Conservation (phyloP, 495 filamentous ascomycete genomes). For the Penicillium argentinense region DNA sequence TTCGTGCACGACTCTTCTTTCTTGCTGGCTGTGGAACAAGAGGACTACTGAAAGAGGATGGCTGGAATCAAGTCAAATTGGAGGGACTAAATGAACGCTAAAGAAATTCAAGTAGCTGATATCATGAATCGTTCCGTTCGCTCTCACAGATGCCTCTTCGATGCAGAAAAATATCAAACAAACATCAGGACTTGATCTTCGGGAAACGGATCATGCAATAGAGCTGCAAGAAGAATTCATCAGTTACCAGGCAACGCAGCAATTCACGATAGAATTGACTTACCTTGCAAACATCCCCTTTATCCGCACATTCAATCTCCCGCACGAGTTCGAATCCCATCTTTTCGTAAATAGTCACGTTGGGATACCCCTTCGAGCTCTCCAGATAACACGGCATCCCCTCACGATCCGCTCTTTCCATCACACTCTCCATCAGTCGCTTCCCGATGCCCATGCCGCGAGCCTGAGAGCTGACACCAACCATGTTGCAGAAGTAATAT, state of each 20-base stretch:
- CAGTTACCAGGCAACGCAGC: slow-evolving; percentile 2
- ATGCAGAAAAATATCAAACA: background rate
- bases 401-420: slow-evolving; percentile 57
- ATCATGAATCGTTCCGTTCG: no score
- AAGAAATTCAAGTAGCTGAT: no score
- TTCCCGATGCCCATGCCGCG: slow-evolving; percentile 62
- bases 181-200: slow-evolving; percentile 14
- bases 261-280: slow-evolving; percentile 9
- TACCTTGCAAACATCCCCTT: slow-evolving; percentile 46
- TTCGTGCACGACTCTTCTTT: no score
- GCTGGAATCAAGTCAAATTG: no score
- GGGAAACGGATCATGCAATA: slow-evolving; percentile 29
- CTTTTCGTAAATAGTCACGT: slow-evolving; percentile 63
- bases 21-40: no score
- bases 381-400: slow-evolving; percentile 64
- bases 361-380: slow-evolving; percentile 60
- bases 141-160: no score
- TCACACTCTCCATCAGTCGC: slow-evolving; percentile 57
- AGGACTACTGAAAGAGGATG: no score
- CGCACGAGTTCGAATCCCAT: slow-evolving; percentile 62
- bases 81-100: no score
- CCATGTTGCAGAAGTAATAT: slow-evolving; percentile 71
- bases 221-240: slow-evolving; percentile 12
- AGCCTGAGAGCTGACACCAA: slow-evolving; percentile 59
- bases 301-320: slow-evolving; percentile 63